Percentiles rank a stretch among this genome's conserved stretches.
Evolutionary conservation across 1,139 yeast genomes (phyloP).

Genomic region (Candida glucosophila): DNA sequence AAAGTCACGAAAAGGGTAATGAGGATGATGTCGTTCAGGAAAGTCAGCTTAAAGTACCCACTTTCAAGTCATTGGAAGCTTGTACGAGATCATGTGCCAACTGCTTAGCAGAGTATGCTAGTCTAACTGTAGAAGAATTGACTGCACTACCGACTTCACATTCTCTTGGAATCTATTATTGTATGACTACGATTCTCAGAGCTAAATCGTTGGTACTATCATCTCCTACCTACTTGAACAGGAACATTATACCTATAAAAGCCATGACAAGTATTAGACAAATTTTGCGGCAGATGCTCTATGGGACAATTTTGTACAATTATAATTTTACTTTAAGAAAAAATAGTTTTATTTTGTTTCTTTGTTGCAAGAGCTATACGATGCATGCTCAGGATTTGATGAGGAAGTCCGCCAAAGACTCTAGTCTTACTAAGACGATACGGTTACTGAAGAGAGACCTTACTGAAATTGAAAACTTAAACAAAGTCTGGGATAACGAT

Average conservation of each 20-base stretch:
- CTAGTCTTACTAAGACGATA: conserved; percentile 6
- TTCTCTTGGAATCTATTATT: conserved; percentile 57
- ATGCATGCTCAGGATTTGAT: conserved; percentile 38
- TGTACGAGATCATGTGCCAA: conserved; percentile 50
- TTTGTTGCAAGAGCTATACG: conserved; percentile 54
- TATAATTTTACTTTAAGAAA: conserved; percentile 45
- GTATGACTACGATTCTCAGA: conserved; percentile 58
- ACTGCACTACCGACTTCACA: conserved; percentile 56
- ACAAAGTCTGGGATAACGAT: conserved; percentile 6
- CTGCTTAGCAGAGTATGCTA: conserved; percentile 42
- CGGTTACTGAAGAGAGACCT: conserved; percentile 10
- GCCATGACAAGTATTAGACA: conserved; percentile 28
- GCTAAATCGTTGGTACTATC: conserved; percentile 49
- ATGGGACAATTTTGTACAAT: conserved; percentile 29
- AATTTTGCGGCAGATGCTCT: conserved; percentile 31
- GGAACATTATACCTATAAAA: conserved; percentile 34
- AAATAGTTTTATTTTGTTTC: conserved; percentile 43
- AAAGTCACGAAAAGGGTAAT: conserved; percentile 13
- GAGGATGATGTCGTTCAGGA: conserved; percentile 10
- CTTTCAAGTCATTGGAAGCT: conserved; percentile 25
- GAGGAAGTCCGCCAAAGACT: conserved; percentile 10
- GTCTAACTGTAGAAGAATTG: conserved; percentile 33
- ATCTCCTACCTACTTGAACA: conserved; percentile 43
- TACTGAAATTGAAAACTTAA: conserved; percentile 10
- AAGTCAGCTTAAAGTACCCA: conserved; percentile 19